Percentiles rank a stretch among this genome's conserved stretches.
Evolutionary conservation across 2,329 filamentous ascomycete species (phyloP).

Genomic region (Monosporascus sp.): DNA sequence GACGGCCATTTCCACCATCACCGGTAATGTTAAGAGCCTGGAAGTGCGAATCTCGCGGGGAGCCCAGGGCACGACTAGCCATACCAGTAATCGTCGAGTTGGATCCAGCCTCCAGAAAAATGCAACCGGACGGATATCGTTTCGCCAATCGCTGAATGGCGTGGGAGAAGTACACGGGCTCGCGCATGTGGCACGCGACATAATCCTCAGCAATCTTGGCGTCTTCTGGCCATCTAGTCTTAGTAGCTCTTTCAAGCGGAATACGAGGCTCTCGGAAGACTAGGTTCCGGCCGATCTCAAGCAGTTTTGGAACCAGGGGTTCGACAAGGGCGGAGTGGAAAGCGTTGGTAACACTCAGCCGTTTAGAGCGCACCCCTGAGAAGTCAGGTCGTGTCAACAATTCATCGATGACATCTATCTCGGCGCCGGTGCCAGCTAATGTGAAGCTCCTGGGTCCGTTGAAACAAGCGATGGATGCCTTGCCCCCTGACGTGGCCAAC

Average conservation of each 20-base stretch:
- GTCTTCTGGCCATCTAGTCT: neutral
- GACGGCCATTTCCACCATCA: conserved; percentile 7
- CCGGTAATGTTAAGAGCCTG: conserved; percentile 18
- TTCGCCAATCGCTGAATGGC: conserved; percentile 21
- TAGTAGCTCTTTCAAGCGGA: conserved; percentile 17
- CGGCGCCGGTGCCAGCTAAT: conserved; percentile 20
- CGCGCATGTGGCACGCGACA: conserved; percentile 24
- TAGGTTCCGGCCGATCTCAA: conserved; percentile 10
- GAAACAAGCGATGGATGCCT: conserved; percentile 24
- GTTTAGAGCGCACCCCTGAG: conserved; percentile 9
- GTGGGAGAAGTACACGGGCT: conserved; percentile 28
- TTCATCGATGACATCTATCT: conserved; percentile 20
- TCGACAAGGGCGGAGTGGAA: conserved; percentile 25
- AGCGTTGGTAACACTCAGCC: conserved; percentile 20
- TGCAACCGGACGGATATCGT: conserved; percentile 9
- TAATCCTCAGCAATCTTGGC: conserved; percentile 5
- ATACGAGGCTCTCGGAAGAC: conserved; percentile 16
- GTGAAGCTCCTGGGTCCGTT: conserved; percentile 26
- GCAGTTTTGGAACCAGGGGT: conserved; percentile 11
- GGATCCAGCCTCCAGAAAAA: conserved; percentile 30
- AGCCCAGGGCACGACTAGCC: conserved; percentile 22
- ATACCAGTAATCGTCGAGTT: conserved; percentile 28
- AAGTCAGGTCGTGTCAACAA: conserved; percentile 4
- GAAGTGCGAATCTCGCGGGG: conserved; percentile 15
- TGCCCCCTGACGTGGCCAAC: too few species aligned